These are phyloP conservation scores for Chytridium lagenaria DNA, from an alignment of 371 early-diverging fungal genomes.

Conservation along the genomic window DNA sequence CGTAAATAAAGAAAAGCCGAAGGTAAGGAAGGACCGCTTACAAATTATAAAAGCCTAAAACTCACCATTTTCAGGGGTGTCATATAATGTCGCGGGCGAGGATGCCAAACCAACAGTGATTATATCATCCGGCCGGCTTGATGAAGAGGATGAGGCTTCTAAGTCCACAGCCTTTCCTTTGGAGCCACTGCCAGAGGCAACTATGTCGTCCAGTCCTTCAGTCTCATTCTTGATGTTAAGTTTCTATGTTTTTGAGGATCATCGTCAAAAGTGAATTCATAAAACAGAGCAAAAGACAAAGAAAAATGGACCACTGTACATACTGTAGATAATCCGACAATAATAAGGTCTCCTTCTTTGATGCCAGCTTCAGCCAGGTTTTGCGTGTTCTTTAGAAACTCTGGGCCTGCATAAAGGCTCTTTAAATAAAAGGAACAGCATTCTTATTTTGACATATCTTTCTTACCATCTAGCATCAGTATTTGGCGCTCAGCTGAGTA, in stretches of 20 bases:
- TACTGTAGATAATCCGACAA: not conserved
- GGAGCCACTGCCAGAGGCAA: too few relatives aligned
- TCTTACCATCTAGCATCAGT: not conserved
- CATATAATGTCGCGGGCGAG: too few relatives aligned
- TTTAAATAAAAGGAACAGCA: not conserved
- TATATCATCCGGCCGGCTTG: too few relatives aligned
- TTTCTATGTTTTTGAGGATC: not conserved
- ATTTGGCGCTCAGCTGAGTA: not conserved
- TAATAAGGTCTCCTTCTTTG: not conserved
- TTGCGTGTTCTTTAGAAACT: not conserved
- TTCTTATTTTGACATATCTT: not conserved
- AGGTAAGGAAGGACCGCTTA: not conserved
- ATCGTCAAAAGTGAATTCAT: not conserved
- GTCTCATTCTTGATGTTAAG: not conserved
- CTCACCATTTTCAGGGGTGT: too few relatives aligned
- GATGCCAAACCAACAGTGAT: too few relatives aligned
- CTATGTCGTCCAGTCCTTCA: not conserved
- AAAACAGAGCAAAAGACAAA: not conserved
- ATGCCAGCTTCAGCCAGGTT: not conserved
- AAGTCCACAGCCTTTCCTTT: not conserved
- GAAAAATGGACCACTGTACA: not conserved
- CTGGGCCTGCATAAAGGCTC: not conserved
- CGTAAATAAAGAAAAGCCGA: not conserved
- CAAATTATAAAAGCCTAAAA: not conserved
- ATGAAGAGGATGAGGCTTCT: not conserved